A percentile compares a stretch with the other conserved stretches of the same genome.
These are phyloP conservation scores for Hypoxylon sp. DNA, from an alignment of 2,329 filamentous ascomycete genomes.

Conservation along the genomic window DNA sequence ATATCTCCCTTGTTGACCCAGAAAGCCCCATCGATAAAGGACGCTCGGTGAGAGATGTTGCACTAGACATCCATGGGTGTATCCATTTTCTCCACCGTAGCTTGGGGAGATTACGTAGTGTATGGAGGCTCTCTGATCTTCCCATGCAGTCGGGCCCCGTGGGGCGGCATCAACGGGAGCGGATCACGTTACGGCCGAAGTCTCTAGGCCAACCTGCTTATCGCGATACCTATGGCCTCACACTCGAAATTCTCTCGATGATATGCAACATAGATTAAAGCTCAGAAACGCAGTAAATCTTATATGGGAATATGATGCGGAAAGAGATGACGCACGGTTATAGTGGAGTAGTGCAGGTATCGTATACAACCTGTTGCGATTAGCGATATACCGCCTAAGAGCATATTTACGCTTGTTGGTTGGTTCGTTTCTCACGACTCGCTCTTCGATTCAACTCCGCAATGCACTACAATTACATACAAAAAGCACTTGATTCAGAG, in stretches of 20 bases:
- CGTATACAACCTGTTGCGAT: not conserved
- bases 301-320: not conserved
- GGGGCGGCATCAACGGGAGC: not conserved
- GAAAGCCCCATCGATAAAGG: not conserved
- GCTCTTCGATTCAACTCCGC: not conserved
- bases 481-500: not conserved
- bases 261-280: not conserved
- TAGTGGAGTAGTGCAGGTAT: not conserved
- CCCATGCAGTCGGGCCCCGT: not conserved
- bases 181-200: not conserved
- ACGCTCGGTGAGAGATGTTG: not conserved
- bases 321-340: not conserved
- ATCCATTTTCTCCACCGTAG: not conserved
- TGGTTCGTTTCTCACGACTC: not conserved
- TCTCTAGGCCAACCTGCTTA: not conserved
- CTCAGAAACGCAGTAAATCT: not conserved
- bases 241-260: not conserved
- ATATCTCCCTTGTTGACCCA: not conserved
- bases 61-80: not conserved
- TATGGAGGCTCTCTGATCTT: not conserved
- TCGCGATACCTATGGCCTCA: not conserved
- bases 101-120: not conserved
- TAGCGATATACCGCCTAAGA: not conserved
- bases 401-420: not conserved
- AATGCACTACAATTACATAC: constrained; percentile 1